phyloP scores from a whole-genome alignment of 176 grass and related monocot genomes.

The Triticum monococcum region DNA sequence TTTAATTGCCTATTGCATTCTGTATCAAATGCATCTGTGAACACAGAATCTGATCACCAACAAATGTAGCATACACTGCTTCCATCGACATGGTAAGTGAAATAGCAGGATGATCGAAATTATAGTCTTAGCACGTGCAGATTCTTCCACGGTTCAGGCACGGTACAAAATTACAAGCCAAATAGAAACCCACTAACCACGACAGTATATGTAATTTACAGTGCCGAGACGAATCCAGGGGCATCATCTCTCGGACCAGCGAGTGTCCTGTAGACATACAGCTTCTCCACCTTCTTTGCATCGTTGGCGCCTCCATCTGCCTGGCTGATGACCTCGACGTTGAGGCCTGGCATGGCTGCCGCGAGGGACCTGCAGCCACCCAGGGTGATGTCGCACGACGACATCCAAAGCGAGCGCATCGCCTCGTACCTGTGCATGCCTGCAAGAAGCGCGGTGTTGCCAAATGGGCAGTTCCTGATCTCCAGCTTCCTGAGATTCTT shows the following conservation, averaged over 20 bases:
- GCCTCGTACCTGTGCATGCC: conserved; percentile 48
- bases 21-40: no score
- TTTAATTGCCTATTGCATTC: no score
- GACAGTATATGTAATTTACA: neutral
- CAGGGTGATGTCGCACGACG: conserved; percentile 57
- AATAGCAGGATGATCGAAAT: conserved; percentile 94
- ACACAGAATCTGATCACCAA: neutral
- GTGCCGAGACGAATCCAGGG: conserved; percentile 48
- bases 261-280: conserved; percentile 70
- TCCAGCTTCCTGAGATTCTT: conserved; percentile 74
- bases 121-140: conserved; percentile 74
- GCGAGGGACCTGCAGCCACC: conserved; percentile 67
- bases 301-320: neutral
- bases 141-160: conserved; percentile 70
- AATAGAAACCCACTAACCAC: neutral
- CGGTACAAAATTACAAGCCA: conserved; percentile 41
- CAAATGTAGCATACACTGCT: neutral
- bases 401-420: conserved; percentile 82
- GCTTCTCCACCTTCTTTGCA: conserved; percentile 46
- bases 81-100: conserved; percentile 24
- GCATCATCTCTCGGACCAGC: conserved; percentile 56
- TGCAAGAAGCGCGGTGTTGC: conserved; percentile 47
- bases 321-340: conserved; percentile 58
- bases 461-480: conserved; percentile 66
- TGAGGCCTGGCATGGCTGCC: conserved; percentile 52